Base-by-base conservation (phyloP, 2,329 filamentous ascomycete species). In the Akanthomyces dipterigenus region DNA sequence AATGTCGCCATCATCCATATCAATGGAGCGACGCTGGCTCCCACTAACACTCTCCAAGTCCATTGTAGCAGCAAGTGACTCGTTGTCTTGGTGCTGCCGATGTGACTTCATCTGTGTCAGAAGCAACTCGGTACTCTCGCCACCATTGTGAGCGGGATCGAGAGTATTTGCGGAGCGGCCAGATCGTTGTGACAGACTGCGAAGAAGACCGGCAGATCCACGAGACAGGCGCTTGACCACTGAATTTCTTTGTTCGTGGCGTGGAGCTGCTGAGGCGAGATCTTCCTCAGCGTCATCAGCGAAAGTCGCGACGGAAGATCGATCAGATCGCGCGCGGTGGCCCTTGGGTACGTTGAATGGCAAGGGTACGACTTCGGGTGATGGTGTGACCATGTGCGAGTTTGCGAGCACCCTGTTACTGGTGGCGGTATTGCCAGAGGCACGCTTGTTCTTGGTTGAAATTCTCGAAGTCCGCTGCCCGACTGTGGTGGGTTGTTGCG, bases 231-330 rank as follows among this genome's bases (percentile, higher is more conserved):
- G 77, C 55, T 80, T 80, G 5, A 77, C 78, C 20, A 80, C 64
- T 3, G 80, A 78, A 16, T 69, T 68, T 24, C 74, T 72, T 57
- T 70, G 73, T 65, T 63, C 63, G 61, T 49, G 65, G 54, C 60
- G 66, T 51, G 64, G 70, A 42, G 24, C 6, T 6, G 24, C 14
- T 5, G 48, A 58, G 63, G 12, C 42, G 11, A 59, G 57, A 24
- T 72, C 68, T n/a, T 80, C 80, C 12, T 80, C 80, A 31, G 86
- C 80, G 61, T 88, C 87, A 18, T 88, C 87, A 18, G 88, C 87
- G 67, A 88, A 81, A 0, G 89, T 89, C 3, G 88, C 90, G 22
- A 90, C 78, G 1, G 89, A 90, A 2, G 88, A 91, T 31, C 80
- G 75, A 22, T 82, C 80, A 18, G 79, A 78, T 6, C 82, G 76